Percentiles rank a stretch among this genome's conserved stretches.
These are phyloP conservation scores for Durio zibethinus DNA, from an alignment of 345 rosid species.

Conservation along the genomic window DNA sequence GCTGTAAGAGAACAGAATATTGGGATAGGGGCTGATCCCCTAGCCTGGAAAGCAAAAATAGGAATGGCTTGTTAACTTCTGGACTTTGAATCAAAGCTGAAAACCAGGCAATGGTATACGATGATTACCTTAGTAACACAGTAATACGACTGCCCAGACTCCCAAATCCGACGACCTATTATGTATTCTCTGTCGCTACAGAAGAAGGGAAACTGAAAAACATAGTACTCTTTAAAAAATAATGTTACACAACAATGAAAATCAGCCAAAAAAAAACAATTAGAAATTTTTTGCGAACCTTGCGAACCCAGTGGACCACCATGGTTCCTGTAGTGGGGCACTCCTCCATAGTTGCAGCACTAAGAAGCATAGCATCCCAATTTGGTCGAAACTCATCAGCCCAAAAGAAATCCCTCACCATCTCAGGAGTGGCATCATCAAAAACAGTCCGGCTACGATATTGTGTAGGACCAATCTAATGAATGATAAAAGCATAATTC, in stretches of 20 bases:
- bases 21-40: background rate
- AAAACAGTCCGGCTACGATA: slow-evolving; percentile 84
- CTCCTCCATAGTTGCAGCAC: slow-evolving; percentile 54
- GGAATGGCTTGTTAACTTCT: background rate
- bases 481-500: slow-evolving; percentile 2
- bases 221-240: slow-evolving; percentile 6
- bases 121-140: slow-evolving; percentile 78
- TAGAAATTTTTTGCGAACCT: slow-evolving; percentile 41
- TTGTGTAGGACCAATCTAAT: slow-evolving; percentile 80
- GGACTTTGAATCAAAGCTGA: background rate
- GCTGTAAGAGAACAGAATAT: background rate
- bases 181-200: slow-evolving; percentile 93
- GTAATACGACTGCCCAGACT: slow-evolving; percentile 67
- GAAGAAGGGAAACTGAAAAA: slow-evolving; percentile 88
- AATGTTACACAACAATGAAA: slow-evolving; percentile 11
- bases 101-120: background rate
- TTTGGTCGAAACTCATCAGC: slow-evolving; percentile 74
- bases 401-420: slow-evolving; percentile 96
- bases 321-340: slow-evolving; percentile 70
- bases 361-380: slow-evolving; percentile 94
- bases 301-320: slow-evolving; percentile 89
- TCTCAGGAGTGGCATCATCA: slow-evolving; percentile 87
- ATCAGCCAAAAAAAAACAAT: slow-evolving; percentile 1
- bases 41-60: background rate
- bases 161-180: slow-evolving; percentile 95